Evolutionary conservation across 331 rosid genomes (phyloP), one percentile per base, ranked within the genome.

Genomic region (Malus hybrid): DNA sequence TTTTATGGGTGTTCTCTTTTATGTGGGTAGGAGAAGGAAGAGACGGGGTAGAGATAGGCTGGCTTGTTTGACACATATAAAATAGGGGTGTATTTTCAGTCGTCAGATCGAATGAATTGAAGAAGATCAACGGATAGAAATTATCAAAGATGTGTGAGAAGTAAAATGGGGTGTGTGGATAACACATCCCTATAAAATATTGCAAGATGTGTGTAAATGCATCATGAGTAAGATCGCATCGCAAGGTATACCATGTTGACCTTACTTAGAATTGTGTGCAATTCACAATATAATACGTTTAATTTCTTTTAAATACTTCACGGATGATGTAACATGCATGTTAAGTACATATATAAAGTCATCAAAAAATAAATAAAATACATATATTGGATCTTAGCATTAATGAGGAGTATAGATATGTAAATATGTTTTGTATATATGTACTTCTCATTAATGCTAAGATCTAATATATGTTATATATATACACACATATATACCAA

Each of bases 181-280:
- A 22, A 22, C 22, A 22, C 22, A 22, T 22, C 22, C 22, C 22
- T 22, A 22, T 22, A 22, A 22, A 22, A 22, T 22, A 33, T 36
- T 29, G 60, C 44, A 54, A 10, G 19, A 64, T 19, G 64, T 76
- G 52, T 24, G 83, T 64, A 52, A 24, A 39, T 64, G 76, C 71
- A 81, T 73, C 78, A 46, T 73, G 75, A 59, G 79, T 65, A 69
- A 14, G 76, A 69, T 75, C 67, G 80, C 28, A 67, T 39, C 20
- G 19, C 42, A 52, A 63, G 82, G 46, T 16, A 66, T 46, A 73
- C 39, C 70, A 14, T 66, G 74, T 46, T 76, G 78, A 72, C 84
- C 77, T 79, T 81, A 70, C 86, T 82, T 80, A 65, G 64, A 48
- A 65, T 36, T 44, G 67, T 22, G 29, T 55, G 42, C 31, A 52